A percentile compares a stretch with the other conserved stretches of the same genome.
Evolutionary conservation across 2,329 filamentous ascomycete species (phyloP).

Genomic region (Trichophyton benhamiae): DNA sequence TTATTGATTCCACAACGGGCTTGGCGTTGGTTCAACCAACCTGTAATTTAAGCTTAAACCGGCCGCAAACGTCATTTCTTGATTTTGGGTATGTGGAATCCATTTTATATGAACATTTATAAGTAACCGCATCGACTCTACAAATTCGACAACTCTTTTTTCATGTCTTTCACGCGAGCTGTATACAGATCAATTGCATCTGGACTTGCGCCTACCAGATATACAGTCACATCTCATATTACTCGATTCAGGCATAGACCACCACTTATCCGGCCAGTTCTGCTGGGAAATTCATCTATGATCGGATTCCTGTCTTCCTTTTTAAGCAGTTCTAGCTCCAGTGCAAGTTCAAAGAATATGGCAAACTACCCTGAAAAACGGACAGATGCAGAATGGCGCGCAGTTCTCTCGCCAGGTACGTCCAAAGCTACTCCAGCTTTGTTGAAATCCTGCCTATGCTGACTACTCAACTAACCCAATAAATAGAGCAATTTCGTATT

Average conservation of each 20-base stretch:
- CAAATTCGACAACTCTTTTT: not conserved
- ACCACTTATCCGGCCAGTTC: not conserved
- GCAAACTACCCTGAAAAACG: constrained; percentile 53
- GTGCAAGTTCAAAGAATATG: constrained; percentile 16
- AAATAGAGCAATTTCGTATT: constrained; percentile 81
- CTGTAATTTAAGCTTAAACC: not conserved
- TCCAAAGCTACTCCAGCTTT: not conserved
- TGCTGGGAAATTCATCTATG: constrained; percentile 42
- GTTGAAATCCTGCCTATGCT: no score
- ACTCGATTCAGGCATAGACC: constrained; percentile 20
- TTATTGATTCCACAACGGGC: not conserved
- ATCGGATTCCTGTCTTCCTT: constrained; percentile 69
- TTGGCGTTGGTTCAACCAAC: not conserved
- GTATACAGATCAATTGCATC: not conserved
- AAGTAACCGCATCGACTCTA: not conserved
- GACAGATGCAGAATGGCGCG: constrained; percentile 74
- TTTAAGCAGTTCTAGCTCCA: constrained; percentile 51
- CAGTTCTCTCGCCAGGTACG: constrained; percentile 60
- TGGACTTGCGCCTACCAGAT: not conserved
- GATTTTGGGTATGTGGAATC: not conserved
- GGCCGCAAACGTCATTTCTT: not conserved
- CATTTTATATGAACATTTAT: no score
- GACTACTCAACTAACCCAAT: not conserved
- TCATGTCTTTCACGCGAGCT: not conserved
- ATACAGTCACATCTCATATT: not conserved